Evolutionary conservation across 345 rosid genomes (phyloP), one percentile per base, ranked within the genome.

Genomic region (Populus deltoides): DNA sequence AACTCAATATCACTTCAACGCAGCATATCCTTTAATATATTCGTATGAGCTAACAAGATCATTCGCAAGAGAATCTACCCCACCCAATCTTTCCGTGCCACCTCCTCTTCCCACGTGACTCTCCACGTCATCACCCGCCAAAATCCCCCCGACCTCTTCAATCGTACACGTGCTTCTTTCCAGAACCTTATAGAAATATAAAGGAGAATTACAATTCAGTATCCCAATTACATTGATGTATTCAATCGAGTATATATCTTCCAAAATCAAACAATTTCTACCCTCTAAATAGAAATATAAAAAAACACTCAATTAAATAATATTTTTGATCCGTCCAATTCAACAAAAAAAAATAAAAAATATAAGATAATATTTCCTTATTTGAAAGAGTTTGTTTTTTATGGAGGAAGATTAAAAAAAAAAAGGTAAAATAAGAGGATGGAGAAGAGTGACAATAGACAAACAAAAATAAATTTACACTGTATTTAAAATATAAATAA

Each of bases 81-180:
- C 10, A 31, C 1, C 86, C 79, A 75, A 78, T 82, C 76, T 65
- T 8, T 20, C 33, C 25, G 10, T 22, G 77, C 79, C 81, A 85
- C 81, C 72, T 36, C 73, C 72, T 22, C 33, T 2, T 7, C 0
- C 9, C 78, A 38, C 76, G 57, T 69, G 81, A 66, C 43, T 15
- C 13, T 29, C 88, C 85, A 85, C 62, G 85, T 86, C 85, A 76
- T 15, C 80, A 72, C 69, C 73, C 59, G 57, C 81, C 79, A 24
- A 41, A 38, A 41, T 27, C 39, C 29, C 35, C 41, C 41, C 18
- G 36, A 33, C 67, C 39, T 47, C 38, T 27, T 2, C 3, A 22
- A 51, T 81, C 88, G 85, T 71, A 90, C 91, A 81, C 85, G 85
- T 85, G 93, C 80, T n/a, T 18, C 18, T 31, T 76, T 83, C 87